These are phyloP conservation scores for Boechera stricta DNA, from an alignment of 345 rosid species.

Conservation along the genomic window DNA sequence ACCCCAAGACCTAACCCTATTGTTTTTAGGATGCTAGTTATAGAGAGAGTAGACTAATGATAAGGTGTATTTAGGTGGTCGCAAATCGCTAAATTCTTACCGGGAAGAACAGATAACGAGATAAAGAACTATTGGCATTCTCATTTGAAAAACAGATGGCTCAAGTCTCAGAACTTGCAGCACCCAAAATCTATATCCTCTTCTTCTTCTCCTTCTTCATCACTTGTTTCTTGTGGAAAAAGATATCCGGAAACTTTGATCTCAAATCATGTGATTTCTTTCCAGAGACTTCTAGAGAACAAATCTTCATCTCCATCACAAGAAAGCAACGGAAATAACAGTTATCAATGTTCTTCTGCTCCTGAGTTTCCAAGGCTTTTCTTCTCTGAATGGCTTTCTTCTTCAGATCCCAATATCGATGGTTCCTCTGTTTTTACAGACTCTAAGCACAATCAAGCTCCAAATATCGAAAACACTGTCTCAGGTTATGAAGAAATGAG, in stretches of 20 bases:
- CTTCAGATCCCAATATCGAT: constrained; percentile 38
- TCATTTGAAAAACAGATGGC: constrained; percentile 65
- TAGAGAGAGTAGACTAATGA: neutral
- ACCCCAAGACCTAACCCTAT: neutral
- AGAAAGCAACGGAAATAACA: constrained; percentile 31
- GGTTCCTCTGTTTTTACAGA: constrained; percentile 28
- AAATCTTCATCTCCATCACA: constrained; percentile 37
- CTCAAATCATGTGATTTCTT: constrained; percentile 36
- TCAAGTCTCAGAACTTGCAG: constrained; percentile 39
- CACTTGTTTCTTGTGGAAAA: constrained; percentile 39
- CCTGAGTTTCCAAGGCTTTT: constrained; percentile 57
- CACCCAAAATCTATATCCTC: constrained; percentile 36
- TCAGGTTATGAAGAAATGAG: constrained; percentile 6
- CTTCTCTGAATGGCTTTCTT: constrained; percentile 75
- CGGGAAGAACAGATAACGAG: constrained; percentile 97
- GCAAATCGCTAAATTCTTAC: constrained; percentile 71
- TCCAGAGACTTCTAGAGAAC: constrained; percentile 40
- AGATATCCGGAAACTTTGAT: constrained; percentile 41
- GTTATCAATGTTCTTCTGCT: neutral
- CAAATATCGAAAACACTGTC: neutral
- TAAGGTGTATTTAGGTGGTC: constrained; percentile 72
- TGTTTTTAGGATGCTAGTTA: constrained; percentile 10
- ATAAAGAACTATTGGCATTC: constrained; percentile 96
- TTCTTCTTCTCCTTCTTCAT: constrained; percentile 21
- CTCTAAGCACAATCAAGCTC: constrained; percentile 41